Base-by-base conservation (phyloP, 768 basidiomycete genomes). In the Termitomyces sp. region DNA sequence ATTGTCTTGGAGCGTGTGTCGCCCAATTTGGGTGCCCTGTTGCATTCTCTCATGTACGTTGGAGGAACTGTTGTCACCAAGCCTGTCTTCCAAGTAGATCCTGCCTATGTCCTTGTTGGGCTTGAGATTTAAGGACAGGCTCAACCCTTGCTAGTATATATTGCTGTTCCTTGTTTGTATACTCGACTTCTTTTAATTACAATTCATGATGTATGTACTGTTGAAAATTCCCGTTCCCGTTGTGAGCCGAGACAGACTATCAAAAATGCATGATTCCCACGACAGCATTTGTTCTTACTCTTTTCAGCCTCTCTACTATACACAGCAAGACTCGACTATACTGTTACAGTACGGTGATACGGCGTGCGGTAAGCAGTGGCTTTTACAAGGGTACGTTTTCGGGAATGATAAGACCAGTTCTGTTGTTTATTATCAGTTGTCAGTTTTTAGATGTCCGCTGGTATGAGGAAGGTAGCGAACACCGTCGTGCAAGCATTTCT, bases 11-110 rank as follows among this genome's bases (percentile, higher is more conserved):
- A 92, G 70, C 83, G 87, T 64, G 78, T 85, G 0, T 88, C 85
- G 42, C 81, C 84, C 18, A 81, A 80, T 55, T 78, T 94, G 55
- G 82, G 87, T 63, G 83, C 85, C 65, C 76, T 94, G 56, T 76
- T 95, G 37, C 94, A 95, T 68, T 88, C 93, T 51, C 79, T 95
- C 61, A 91, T 95, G 90, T 95, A 95, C 72, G 90, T 94, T 53
- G 92, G 92, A 61, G 93, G 90, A 55, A 83, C 81, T 51, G 87
- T 95, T 54, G 86, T 95, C 52, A 90, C 91, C 54, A 87, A 84
- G 68, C 88, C 90, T 55, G 84, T 83, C 26, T 90, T 89, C 77
- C 77, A 84, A 65, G 83, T 87, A 57, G 83, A 91, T 66, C 80
- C 87, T 29, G 83, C 86, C 18, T 92, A 86, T 68, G 82, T 95